Evolutionary conservation across 352 stramenopile genomes (phyloP).

Genomic region (Phytophthora tentaculata): DNA sequence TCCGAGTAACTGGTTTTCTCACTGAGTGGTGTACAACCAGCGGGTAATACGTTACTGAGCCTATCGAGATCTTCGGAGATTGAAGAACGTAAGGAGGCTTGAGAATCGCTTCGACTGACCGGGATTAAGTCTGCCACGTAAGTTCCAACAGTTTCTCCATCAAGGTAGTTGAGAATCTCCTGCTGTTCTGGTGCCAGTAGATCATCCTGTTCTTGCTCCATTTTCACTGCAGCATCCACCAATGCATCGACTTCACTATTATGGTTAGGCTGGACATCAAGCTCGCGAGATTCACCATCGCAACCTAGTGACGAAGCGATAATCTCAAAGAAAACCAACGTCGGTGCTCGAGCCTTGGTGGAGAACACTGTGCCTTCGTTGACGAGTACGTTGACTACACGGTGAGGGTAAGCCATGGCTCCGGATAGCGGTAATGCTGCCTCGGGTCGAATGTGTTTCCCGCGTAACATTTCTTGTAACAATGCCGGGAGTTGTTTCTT

Average conservation of each 20-base stretch:
- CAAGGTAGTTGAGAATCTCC: slow-evolving; percentile 63
- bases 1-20: slow-evolving; percentile 29
- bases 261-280: slow-evolving; percentile 3
- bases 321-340: slow-evolving; percentile 72
- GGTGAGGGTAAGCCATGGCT: slow-evolving; percentile 34
- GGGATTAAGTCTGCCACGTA: slow-evolving; percentile 56
- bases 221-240: slow-evolving; percentile 33
- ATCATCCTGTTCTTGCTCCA: slow-evolving; percentile 15
- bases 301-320: slow-evolving; percentile 36
- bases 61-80: slow-evolving; percentile 47
- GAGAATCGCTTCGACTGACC: slow-evolving; percentile 17
- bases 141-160: slow-evolving; percentile 51
- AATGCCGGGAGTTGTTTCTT: slow-evolving; percentile 53
- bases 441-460: slow-evolving; percentile 54
- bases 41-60: slow-evolving; percentile 32
- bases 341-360: slow-evolving; percentile 70
- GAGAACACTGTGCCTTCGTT: slow-evolving; percentile 77
- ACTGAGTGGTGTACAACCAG: slow-evolving; percentile 33
- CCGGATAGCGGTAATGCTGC: slow-evolving; percentile 54
- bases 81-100: slow-evolving; percentile 24
- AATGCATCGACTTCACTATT: slow-evolving; percentile 21
- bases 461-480: slow-evolving; percentile 50
- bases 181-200: slow-evolving; percentile 33
- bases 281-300: slow-evolving; percentile 7
- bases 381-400: slow-evolving; percentile 57